A percentile compares a stretch with the other conserved stretches of the same genome.
Conservation (phyloP, 768 basidiomycete species). For the Kwoniella dendrophila region DNA sequence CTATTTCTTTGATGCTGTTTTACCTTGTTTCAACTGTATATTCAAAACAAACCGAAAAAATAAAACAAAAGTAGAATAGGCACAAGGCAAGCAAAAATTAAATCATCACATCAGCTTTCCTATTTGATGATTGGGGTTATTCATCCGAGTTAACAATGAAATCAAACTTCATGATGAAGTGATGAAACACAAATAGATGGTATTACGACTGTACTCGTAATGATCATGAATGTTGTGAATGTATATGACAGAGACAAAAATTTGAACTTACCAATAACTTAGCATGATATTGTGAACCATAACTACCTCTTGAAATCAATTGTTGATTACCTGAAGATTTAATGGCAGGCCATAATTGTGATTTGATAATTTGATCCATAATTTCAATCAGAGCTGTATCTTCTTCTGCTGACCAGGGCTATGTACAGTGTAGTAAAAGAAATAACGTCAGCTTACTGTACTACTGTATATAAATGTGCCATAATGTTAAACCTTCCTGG, state of each 20-base stretch:
- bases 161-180: too few species aligned
- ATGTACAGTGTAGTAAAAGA: not conserved
- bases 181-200: too few species aligned
- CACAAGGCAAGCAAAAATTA: not conserved
- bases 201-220: not conserved
- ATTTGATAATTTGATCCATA: slow-evolving; percentile 18
- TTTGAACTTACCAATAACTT: slow-evolving; percentile 18
- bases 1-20: not conserved
- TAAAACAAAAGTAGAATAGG: too few species aligned
- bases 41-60: too few species aligned
- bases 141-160: too few species aligned
- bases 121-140: too few species aligned
- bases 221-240: not conserved
- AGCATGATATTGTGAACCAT: slow-evolving; percentile 24
- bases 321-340: slow-evolving; percentile 6
- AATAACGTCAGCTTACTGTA: not conserved
- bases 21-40: slow-evolving; percentile 3
- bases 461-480: not conserved
- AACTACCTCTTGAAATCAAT: slow-evolving; percentile 14
- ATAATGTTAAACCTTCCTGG: not conserved
- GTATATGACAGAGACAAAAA: not conserved
- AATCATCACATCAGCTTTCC: not conserved
- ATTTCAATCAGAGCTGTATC: slow-evolving; percentile 13
- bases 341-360: slow-evolving; percentile 17
- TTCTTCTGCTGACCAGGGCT: slow-evolving; percentile 23